phyloP scores from a whole-genome alignment of 768 basidiomycete species.

The Lactifluus hygrophoroides region DNA sequence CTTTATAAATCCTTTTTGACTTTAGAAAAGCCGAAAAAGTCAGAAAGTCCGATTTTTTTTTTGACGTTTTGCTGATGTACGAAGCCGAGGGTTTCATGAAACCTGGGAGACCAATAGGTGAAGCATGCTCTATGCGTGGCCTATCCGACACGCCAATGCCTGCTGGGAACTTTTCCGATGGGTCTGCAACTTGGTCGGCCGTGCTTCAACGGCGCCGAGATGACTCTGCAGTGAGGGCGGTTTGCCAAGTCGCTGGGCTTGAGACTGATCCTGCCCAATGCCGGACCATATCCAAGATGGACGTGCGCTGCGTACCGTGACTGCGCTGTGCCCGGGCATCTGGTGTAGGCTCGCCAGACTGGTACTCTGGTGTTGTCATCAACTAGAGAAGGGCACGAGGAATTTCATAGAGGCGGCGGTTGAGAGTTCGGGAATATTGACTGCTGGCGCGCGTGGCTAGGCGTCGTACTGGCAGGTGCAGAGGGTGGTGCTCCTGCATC shows the following conservation, averaged over 20 bases:
- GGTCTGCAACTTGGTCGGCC: constrained; percentile 11
- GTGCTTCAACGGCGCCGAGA: constrained; percentile 10
- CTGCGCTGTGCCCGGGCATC: constrained; percentile 35
- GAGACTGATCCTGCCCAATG: constrained; percentile 33
- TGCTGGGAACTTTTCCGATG: constrained; percentile 14
- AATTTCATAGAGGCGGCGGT: constrained; percentile 33
- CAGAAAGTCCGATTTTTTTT: no score
- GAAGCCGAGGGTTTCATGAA: constrained; percentile 7
- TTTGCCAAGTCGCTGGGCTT: constrained; percentile 2
- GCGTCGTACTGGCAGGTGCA: background rate
- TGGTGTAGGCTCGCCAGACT: constrained; percentile 35
- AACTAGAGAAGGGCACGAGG: background rate
- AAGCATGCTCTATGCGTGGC: constrained; percentile 21
- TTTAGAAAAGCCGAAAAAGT: no score
- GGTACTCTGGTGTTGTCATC: constrained; percentile 15
- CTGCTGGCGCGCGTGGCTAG: constrained; percentile 47
- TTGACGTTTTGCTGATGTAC: no score
- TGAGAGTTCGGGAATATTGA: constrained; percentile 67
- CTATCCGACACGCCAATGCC: constrained; percentile 21
- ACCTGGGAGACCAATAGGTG: constrained; percentile 19
- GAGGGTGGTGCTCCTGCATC: constrained; percentile 5
- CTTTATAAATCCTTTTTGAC: no score
- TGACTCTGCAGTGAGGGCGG: constrained; percentile 7
- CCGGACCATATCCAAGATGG: constrained; percentile 83
- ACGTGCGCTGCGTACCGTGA: constrained; percentile 57